Evolutionary conservation across 352 stramenopile species (phyloP), one percentile per base, ranked within the genome.

Genomic region (Phytophthora pistaciae): DNA sequence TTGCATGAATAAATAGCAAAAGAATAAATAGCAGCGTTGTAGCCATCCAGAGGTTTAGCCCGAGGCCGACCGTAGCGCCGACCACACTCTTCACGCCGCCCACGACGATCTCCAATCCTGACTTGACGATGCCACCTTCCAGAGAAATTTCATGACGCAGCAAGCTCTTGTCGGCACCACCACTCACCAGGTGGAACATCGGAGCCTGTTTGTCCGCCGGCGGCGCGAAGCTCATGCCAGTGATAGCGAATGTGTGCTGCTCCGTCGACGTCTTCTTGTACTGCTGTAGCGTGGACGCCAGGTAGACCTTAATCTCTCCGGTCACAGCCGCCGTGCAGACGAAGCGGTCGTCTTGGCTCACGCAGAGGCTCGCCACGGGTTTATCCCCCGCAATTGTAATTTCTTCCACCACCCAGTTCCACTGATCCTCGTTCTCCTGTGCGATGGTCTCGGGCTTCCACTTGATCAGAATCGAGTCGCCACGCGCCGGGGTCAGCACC

Each of bases 161-260:
- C 40, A 96, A 33, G 25, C 72, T 80, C 72, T 94, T 96, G 74
- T 96, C 88, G 14, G 88, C 88, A 4, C 88, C 85, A 46, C 87
- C 88, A 53, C 83, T 94, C 31, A 93, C 76, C 55, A 96, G 69
- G 21, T 92, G 75, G 38, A 82, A 75, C 11, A 79, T 18, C 20
- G 67, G 71, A 3, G 76, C 70, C 16, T 78, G 70, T 20, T 79
- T 84, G 54, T 84, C 75, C 5, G 55, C 63, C 0, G 72, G 57
- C 6, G 74, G 64, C n/a, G 78, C 75, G 53, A 92, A 94, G 38
- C 82, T 90, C 82, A 96, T 91, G 31, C 89, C 89, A 5, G 89
- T 96, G 69, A 96, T 93, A 23, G 89, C 89, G 52, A 96, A 95
- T 33, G 78, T 82, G 68, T 96, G 89, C 68, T 94, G 75, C 46